Conservation (phyloP, 179 eudicot genomes). For the Beta corolliflora region DNA sequence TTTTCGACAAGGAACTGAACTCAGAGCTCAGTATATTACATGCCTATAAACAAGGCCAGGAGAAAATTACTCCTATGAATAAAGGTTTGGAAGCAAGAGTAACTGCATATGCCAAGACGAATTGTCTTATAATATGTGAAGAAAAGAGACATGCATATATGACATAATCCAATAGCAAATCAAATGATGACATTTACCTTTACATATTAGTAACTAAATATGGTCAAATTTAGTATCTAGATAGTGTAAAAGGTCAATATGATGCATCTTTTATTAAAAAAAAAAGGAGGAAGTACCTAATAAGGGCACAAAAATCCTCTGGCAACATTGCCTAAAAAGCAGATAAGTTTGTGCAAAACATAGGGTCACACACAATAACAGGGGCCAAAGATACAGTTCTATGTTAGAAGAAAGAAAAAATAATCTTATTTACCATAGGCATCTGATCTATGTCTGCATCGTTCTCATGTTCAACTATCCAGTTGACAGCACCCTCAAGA, state of each 20-base stretch:
- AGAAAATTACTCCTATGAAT: neutral
- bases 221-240: too few species aligned
- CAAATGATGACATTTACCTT: too few species aligned
- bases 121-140: neutral
- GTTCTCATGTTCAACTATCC: slow-evolving; percentile 94
- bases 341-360: neutral
- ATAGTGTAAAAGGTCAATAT: too few species aligned
- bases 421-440: slow-evolving; percentile 61
- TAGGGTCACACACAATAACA: neutral
- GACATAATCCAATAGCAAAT: neutral
- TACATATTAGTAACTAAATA: too few species aligned
- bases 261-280: too few species aligned
- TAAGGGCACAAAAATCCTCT: neutral
- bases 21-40: neutral
- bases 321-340: neutral
- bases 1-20: neutral
- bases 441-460: slow-evolving; percentile 87
- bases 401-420: neutral
- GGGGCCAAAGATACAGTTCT: neutral
- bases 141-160: neutral
- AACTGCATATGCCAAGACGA: neutral
- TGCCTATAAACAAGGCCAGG: neutral
- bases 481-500: slow-evolving; percentile 85
- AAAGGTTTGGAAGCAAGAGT: neutral
- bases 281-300: neutral